Evolutionary conservation across 768 basidiomycete genomes (phyloP), one percentile per base, ranked within the genome.

Genomic region (Amyloporia xantha): DNA sequence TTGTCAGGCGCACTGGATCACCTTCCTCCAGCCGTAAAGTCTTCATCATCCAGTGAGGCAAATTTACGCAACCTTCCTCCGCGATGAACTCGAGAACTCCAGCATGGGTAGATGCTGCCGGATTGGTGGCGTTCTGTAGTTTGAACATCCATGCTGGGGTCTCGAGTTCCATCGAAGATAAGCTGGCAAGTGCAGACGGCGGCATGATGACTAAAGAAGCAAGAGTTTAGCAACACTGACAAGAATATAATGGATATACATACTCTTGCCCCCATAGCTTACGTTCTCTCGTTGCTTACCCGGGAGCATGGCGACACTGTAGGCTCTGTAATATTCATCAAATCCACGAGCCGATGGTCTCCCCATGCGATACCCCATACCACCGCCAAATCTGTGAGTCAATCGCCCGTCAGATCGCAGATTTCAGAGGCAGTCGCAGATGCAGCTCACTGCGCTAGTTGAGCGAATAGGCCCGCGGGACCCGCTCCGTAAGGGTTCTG

Each of bases 31-130:
- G 69, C 23, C 91, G 81, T 17, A 99, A 72, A 4, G 91, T 93
- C 71, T 88, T 93, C 95, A 99, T 99, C 90, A 99, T 95, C 96
- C 96, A 99, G 58, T 92, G 87, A 0, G 96, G 96, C 13, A 99
- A 74, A 71, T 98, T 87, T 2, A 94, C 94, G 12, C 87, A 76
- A 11, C 96, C 96, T 66, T 98, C 95, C 49, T 96, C 86, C 2
- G 96, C 95, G 55, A 97, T 97, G 68, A 99, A 99, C 63, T 99
- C 96, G 24, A 99, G 79, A 23, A 99, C 96, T 73, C 96, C 96
- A 1, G 89, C 90, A 63, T 99, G 91, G 1, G 96, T 98, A 19
- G 79, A 93, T 47, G 79, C 87, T 27, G 81, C 89, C 44, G 77
- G 75, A 69, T 86, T 94, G 59, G 71, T 70, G 43, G 96, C 95